These are phyloP conservation scores for Vachellia collinsii DNA, from an alignment of 306 rosid genomes.

Conservation along the genomic window DNA sequence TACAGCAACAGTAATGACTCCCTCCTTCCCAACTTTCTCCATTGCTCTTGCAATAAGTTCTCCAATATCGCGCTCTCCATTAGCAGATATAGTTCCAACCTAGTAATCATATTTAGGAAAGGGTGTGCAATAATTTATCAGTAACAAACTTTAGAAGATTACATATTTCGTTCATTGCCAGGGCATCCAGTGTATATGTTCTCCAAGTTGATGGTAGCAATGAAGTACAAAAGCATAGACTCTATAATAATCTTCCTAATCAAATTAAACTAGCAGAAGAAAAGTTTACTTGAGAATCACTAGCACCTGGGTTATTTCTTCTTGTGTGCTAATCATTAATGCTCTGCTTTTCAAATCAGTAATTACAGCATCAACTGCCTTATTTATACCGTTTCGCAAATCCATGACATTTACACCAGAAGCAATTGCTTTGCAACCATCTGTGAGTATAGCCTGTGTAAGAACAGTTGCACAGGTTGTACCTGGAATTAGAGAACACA, in stretches of 20 bases:
- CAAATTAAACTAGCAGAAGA: conserved; percentile 31
- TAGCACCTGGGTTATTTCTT: conserved; percentile 92
- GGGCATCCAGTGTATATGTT: conserved; percentile 20
- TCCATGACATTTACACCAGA: conserved; percentile 95
- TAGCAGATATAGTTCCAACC: conserved; percentile 98
- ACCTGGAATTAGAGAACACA: conserved; percentile 58
- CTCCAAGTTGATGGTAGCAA: conserved; percentile 20
- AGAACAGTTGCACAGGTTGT: conserved; percentile 96
- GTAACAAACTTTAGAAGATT: background rate
- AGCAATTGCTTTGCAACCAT: conserved; percentile 94
- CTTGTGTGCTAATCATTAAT: conserved; percentile 86
- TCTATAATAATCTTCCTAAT: conserved; percentile 14
- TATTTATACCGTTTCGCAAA: conserved; percentile 81
- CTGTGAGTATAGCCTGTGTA: conserved; percentile 88
- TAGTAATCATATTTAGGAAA: conserved; percentile 35
- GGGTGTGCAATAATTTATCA: background rate
- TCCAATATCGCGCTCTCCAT: conserved; percentile 91
- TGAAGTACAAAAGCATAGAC: conserved; percentile 1
- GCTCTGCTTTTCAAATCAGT: conserved; percentile 81
- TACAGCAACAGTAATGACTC: conserved; percentile 91
- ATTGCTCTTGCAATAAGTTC: conserved; percentile 92
- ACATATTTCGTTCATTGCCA: background rate
- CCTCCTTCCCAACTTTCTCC: conserved; percentile 99
- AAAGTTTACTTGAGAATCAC: conserved; percentile 32
- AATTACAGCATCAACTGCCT: conserved; percentile 84